Evolutionary conservation across 768 basidiomycete species (phyloP).

Genomic region (Tephrocybe sp.): DNA sequence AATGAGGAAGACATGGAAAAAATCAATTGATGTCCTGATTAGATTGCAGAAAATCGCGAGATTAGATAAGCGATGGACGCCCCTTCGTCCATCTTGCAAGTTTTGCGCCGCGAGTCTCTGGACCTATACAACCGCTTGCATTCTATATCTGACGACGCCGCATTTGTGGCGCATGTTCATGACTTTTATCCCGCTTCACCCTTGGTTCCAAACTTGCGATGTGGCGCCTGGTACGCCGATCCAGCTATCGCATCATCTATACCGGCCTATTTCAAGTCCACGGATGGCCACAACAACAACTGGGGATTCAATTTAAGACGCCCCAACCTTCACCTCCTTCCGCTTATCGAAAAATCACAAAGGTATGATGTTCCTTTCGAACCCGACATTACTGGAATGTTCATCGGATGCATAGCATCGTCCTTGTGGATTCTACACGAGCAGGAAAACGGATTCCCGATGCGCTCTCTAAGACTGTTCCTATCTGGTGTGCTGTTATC

Average conservation of each 20-base stretch:
- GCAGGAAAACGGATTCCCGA: conserved; percentile 94
- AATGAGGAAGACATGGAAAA: conserved; percentile 5
- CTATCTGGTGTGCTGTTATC: conserved; percentile 92
- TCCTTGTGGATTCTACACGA: conserved; percentile 91
- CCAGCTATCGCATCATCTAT: conserved; percentile 47
- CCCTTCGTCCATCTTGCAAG: conserved; percentile 33
- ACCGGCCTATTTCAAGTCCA: conserved; percentile 89
- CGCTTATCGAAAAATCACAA: conserved; percentile 46
- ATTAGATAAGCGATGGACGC: conserved; percentile 18
- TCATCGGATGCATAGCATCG: conserved; percentile 47
- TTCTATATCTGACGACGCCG: conserved; percentile 77
- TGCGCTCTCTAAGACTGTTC: conserved; percentile 89
- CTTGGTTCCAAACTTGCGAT: conserved; percentile 80
- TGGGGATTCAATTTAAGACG: conserved; percentile 86
- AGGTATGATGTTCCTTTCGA: conserved; percentile 50
- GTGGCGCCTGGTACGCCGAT: conserved; percentile 92
- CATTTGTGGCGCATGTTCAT: conserved; percentile 51
- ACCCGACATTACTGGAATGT: not conserved
- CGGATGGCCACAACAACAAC: conserved; percentile 82
- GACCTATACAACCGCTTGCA: conserved; percentile 88
- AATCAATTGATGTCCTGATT: conserved; percentile 6
- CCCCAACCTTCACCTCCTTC: conserved; percentile 79
- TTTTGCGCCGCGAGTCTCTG: conserved; percentile 65
- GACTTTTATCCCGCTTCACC: conserved; percentile 38
- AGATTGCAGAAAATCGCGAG: conserved; percentile 4